Evolutionary conservation across 352 stramenopile genomes (phyloP), one percentile per base, ranked within the genome.

Genomic region (Hyphochytrium catenoides): DNA sequence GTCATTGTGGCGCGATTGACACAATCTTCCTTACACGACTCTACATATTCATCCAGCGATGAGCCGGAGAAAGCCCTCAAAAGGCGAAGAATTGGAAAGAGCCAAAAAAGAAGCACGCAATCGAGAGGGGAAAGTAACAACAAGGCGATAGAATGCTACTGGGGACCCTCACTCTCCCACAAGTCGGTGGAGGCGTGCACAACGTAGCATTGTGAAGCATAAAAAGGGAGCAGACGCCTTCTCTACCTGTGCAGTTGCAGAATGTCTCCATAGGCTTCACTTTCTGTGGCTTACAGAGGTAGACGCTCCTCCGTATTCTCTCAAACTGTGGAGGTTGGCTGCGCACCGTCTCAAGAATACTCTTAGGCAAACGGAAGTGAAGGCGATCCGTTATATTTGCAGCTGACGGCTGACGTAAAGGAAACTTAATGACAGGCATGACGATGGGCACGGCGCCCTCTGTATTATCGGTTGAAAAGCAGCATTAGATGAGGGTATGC

Each of bases 1-100:
- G 73, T 79, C 43, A 86, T 85, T 36, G 69, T 78, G 23, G 90
- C 39, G 1, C 76, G 65, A 42, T 95, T 95, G 39, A 91, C 86
- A 44, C 82, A 95, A 36, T 89, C 50, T n/a, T 95, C 78, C 31
- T 56, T 72, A 38, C 82, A 93, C 11, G 29, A 36, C 12, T 56
- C 46, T 22, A 37, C 4, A 22, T 32, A 20, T 9, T 33, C 30
- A 1, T 30, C 35, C 14, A 34, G 5, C 5, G 31, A 18, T 34
- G 12, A 39, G 3, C 30, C 36, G 30, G 54, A 62, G 28, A 36
- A 54, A 63, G 31, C 35, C 32, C 33, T 62, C 56, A 19, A 47
- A 21, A 17, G 21, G 44, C n/a, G 44, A 39, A 24, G 41, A 44
- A 26, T 56, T n/a, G n/a, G n/a, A n/a, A n/a, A n/a, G n/a, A n/a